Evolutionary conservation across 177 flowering plant genomes (phyloP).

Genomic region (Tripterygium wilfordii): DNA sequence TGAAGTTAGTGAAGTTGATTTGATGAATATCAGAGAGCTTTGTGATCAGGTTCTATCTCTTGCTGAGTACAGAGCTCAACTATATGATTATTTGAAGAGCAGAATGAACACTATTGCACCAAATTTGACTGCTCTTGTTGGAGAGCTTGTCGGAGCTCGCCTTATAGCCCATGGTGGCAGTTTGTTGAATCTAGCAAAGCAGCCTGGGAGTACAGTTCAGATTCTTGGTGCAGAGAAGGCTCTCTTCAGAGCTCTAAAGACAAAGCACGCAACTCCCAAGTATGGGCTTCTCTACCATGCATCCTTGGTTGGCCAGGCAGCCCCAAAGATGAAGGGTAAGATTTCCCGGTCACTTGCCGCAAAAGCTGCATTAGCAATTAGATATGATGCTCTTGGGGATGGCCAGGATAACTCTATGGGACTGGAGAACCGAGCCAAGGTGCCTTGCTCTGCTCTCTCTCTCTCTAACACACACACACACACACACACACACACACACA

Average conservation of each 20-base stretch:
- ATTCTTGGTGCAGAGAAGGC: slow-evolving; percentile 78
- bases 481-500: too few relatives aligned
- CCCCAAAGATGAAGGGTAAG: slow-evolving; percentile 75
- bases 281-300: slow-evolving; percentile 89
- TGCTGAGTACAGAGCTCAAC: slow-evolving; percentile 61
- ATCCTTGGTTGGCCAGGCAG: slow-evolving; percentile 80
- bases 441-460: slow-evolving; percentile 8
- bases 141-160: slow-evolving; percentile 71
- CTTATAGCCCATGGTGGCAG: slow-evolving; percentile 73
- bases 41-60: slow-evolving; percentile 61
- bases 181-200: slow-evolving; percentile 62
- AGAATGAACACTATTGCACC: slow-evolving; percentile 55
- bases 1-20: slow-evolving; percentile 60
- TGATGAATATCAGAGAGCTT: slow-evolving; percentile 48
- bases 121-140: slow-evolving; percentile 52
- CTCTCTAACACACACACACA: too few relatives aligned
- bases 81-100: slow-evolving; percentile 55
- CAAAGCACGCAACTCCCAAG: slow-evolving; percentile 82
- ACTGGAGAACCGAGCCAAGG: slow-evolving; percentile 69
- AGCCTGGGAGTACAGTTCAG: slow-evolving; percentile 67
- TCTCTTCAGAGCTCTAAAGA: slow-evolving; percentile 66
- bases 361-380: slow-evolving; percentile 69
- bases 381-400: slow-evolving; percentile 58
- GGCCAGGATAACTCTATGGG: slow-evolving; percentile 62
- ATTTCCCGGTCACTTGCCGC: slow-evolving; percentile 83